Base-by-base conservation (phyloP, 148 eudicot species). In the Drosera capensis region DNA sequence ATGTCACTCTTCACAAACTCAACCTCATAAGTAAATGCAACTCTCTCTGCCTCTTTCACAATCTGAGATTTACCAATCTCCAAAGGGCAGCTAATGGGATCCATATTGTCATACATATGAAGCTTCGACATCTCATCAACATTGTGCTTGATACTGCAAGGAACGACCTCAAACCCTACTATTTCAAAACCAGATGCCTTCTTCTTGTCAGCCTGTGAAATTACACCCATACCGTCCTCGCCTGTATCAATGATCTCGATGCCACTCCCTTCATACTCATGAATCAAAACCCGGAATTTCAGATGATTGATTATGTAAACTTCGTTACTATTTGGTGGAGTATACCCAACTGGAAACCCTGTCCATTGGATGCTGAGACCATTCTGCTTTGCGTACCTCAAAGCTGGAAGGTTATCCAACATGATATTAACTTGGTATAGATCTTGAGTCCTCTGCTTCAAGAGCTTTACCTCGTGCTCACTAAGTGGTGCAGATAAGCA, bases 251-350 rank as follows among this genome's bases (percentile, higher is more conserved):
- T 43, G 18, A 53, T 53, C 48, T 53, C 48, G 2, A 53, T 48
- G 14, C 57, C 57, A 42, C 40, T 42, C 20, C 57, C 57, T 53
- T 53, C 57, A 53, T 53, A 53, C 48, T 53, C 57, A 25, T 53
- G 48, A 28, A 53, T 53, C 26, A 53, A 43, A 25, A 53, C 57
- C 48, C 39, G 26, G 35, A 53, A 53, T 20, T 53, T 53, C 15
- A 53, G 48, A 43, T 53, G 57, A 30, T 53, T 53, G 9, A 53
- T 43, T 5, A 53, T 41, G 48, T 53, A 53, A 43, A 41, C 57
- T 8, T 53, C 48, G 43, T 43, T 43, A 43, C 57, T 53, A 15
- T 43, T 53, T 9, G 31, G 47, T 9, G 57, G 48, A 13, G 48
- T 53, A 28, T 53, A 53, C 28, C 57, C 57, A 42, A 53, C 57